Base-by-base conservation (phyloP, 192 early-diverging fungal genomes). In the Umbelopsis isabellina region DNA sequence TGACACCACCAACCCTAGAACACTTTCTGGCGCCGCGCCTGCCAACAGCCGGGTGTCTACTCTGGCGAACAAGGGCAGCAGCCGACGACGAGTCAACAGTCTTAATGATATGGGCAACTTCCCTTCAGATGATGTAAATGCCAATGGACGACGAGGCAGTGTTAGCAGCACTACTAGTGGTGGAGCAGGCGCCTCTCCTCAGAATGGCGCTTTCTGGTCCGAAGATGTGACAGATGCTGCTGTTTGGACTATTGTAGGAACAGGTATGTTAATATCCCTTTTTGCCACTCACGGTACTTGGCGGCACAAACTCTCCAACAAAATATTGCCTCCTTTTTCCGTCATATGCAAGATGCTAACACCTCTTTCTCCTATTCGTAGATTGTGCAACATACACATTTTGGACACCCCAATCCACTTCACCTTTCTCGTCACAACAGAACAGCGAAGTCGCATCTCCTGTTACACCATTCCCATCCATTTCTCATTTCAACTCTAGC, bases 181-280 rank as follows among this genome's bases (percentile, higher is more conserved):
- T 68, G 73, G 20, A 68, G 72, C 13, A 68, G 68, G 6, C 67
- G 48, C 23, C 67, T 76, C 25, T 75, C 21, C 66, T 33, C 55
- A 61, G 18, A 66, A 78, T 23, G 80, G 80, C 16, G 69, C 90
- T 11, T 79, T 87, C 49, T 90, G 89, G 89, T 83, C 83, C 21
- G 93, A 94, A 66, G 91, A 93, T 78, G 91, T 94, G 4, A 90
- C 88, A n/a, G 94, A 97, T 82, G 84, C 84, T 20, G 92, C 94
- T 2, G 91, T 97, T 18, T 97, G 95, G 95, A 97, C 95, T 8
- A 90, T 97, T 75, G 93, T 97, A 9, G 92, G 94, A 35, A 93
- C 92, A 0, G 92, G 85, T 88, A 72, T 55, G 80, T 20, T 18
- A 49, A 11, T 27, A 68, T 30, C 51, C 51, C 68, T 66, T 69